Conservation (phyloP, 2,329 filamentous ascomycete species). For the Epichloe typhina region DNA sequence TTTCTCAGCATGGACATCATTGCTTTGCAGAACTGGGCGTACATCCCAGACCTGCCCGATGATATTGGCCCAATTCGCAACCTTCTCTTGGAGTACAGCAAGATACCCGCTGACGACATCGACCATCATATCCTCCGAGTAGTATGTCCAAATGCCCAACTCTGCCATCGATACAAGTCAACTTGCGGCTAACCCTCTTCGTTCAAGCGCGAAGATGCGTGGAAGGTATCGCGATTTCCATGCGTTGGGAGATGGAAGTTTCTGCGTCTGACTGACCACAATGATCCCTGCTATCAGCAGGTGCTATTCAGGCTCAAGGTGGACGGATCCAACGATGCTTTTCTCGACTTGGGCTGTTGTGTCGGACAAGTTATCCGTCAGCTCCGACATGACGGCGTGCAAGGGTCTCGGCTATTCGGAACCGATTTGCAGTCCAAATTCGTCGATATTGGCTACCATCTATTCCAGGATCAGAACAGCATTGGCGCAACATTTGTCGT, state of each 20-base stretch:
- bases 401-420: constrained; percentile 33
- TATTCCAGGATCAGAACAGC: constrained; percentile 45
- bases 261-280: constrained; percentile 26
- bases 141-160: constrained; percentile 8
- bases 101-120: constrained; percentile 21
- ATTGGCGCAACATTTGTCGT: constrained; percentile 35
- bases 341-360: constrained; percentile 38
- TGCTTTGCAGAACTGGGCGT: constrained; percentile 23
- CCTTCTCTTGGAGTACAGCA: constrained; percentile 26
- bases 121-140: constrained; percentile 23
- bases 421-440: constrained; percentile 36
- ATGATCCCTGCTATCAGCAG: constrained; percentile 29
- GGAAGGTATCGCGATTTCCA: constrained; percentile 30
- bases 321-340: constrained; percentile 23
- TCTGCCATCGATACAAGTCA: neutral
- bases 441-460: constrained; percentile 45
- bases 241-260: constrained; percentile 39
- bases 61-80: constrained; percentile 23
- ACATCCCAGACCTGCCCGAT: constrained; percentile 22
- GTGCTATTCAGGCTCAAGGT: constrained; percentile 28
- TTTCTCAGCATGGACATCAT: constrained; percentile 20
- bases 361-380: constrained; percentile 38
- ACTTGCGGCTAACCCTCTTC: neutral
- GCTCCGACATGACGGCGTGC: constrained; percentile 35
- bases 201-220: constrained; percentile 30